Conservation (phyloP, 2,329 filamentous ascomycete species). For the Aspergillus alliaceus region DNA sequence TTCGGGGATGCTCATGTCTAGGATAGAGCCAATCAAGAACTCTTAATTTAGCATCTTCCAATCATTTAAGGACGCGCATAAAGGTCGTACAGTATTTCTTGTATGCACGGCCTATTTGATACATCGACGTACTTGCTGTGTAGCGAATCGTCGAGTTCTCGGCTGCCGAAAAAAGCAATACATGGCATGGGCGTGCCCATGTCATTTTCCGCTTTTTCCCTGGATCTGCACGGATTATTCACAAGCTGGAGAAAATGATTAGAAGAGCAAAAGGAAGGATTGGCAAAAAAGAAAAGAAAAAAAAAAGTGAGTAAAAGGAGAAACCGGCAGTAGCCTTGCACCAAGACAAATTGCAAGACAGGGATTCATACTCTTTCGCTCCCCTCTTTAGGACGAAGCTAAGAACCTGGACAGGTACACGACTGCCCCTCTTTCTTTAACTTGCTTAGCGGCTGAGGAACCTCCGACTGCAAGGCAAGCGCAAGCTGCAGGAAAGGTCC, state of each 20-base stretch:
- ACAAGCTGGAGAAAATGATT: not conserved
- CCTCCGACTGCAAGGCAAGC: not conserved
- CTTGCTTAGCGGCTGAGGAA: not conserved
- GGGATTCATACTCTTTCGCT: not conserved
- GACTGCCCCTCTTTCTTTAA: not conserved
- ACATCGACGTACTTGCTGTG: not conserved
- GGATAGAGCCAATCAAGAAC: conserved; percentile 3
- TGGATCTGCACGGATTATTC: not conserved
- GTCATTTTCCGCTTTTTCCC: not conserved
- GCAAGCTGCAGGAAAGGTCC: not conserved
- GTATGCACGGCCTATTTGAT: not conserved
- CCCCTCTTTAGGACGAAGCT: not conserved
- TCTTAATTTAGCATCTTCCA: conserved; percentile 3
- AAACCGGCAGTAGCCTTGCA: not conserved
- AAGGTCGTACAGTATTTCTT: conserved; percentile 14
- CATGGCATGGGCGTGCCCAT: not conserved
- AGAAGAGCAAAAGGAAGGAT: not conserved
- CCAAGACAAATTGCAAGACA: not conserved
- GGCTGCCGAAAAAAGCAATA: conserved; percentile 8
- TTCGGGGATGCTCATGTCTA: not conserved
- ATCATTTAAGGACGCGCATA: conserved; percentile 4
- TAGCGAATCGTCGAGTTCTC: not conserved
- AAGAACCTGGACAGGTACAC: not conserved
- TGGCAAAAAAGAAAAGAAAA: not conserved
- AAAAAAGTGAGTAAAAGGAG: not conserved